A percentile compares a stretch with the other conserved stretches of the same genome.
Conservation (phyloP, 2,329 filamentous ascomycete species). For the Fusarium paranaense region DNA sequence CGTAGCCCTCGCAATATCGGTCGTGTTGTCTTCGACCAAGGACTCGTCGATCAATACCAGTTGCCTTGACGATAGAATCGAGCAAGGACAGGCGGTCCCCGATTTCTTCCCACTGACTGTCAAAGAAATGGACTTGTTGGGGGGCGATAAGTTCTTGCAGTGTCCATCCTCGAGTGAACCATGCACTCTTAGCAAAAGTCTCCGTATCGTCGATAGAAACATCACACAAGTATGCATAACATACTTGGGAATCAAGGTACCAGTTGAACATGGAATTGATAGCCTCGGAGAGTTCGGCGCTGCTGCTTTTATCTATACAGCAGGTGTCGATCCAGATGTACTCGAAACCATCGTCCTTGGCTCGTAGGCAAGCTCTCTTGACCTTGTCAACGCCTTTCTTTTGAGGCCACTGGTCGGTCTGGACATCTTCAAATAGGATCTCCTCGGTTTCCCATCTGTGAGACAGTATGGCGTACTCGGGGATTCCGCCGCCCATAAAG, state of each 20-base stretch:
- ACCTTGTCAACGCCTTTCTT: neutral
- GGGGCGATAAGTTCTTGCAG: neutral
- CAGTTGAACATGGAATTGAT: neutral
- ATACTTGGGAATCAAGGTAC: neutral
- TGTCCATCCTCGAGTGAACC: neutral
- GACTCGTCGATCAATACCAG: neutral
- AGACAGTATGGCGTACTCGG: neutral
- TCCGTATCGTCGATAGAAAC: neutral
- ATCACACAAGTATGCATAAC: neutral
- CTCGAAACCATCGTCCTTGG: rapidly evolving
- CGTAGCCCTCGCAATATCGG: neutral
- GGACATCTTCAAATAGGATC: neutral
- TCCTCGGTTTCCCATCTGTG: neutral
- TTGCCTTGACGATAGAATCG: rapidly evolving
- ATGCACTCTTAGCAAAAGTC: neutral
- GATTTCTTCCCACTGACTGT: neutral
- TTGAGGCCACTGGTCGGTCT: neutral
- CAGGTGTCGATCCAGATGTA: neutral
- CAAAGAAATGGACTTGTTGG: neutral
- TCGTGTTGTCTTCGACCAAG: neutral
- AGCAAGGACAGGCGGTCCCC: neutral
- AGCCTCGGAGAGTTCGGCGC: neutral
- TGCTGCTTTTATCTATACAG: neutral
- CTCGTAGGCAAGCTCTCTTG: neutral
- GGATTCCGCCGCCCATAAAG: neutral